Evolutionary conservation across 345 rosid species (phyloP), one percentile per base, ranked within the genome.

Genomic region (Aurinia saxatilis): DNA sequence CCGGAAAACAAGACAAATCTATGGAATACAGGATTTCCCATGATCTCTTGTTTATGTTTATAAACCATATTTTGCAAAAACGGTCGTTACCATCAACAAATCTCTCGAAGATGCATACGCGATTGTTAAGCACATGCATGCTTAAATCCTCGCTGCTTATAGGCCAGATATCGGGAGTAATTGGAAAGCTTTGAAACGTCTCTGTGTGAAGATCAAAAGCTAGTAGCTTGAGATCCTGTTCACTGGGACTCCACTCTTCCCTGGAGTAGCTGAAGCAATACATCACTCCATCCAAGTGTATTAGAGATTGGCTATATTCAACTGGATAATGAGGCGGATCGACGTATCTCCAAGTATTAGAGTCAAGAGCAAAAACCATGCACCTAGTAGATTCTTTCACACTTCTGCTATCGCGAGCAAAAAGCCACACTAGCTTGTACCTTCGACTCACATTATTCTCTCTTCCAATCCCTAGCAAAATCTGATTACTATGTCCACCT

Each of bases 381-480:
- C 34, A 30, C 34, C 34, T 30, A 30, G 8, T 30, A 30, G 6
- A 30, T 5, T 30, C 8, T 2, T 30, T 30, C 34, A 30, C 21
- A 8, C 0, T 0, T 41, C 8, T 15, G 47, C 2, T 16, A 41
- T 3, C 47, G 8, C 10, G 3, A 10, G 15, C 19, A 21, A 23
- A 56, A 56, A 41, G 15, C 25, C 63, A 57, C 63, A 41, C 2
- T 29, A 57, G 16, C 50, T 57, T 57, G 41, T 41, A 40, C 50
- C 38, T 41, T 40, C 4, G 37, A 27, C 27, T 40, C 38, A 1
- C 27, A 29, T 27, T 10, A 27, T 57, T 27, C 16, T 41, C 38
- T 55, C 50, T 57, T 57, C 50, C 61, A 14, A 57, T 39, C 61
- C 61, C 61, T 39, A 39, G 23, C 61, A 56, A 56, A 39, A 15